phyloP scores from a whole-genome alignment of 148 eudicot species.

The Camellia lanceoleosa region DNA sequence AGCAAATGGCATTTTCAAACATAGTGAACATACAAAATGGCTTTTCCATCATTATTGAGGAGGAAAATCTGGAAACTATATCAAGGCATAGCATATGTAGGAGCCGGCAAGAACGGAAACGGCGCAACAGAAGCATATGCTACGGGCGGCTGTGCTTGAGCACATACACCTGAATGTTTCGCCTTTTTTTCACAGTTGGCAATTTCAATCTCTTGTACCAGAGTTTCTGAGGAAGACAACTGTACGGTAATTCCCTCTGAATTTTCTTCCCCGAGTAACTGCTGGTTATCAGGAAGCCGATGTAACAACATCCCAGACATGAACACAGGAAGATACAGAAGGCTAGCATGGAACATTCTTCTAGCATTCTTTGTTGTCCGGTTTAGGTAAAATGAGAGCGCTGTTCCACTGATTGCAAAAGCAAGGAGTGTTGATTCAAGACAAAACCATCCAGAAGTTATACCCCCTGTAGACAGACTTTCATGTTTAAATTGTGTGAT shows the following conservation, averaged over 20 bases:
- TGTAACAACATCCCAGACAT: slow-evolving; percentile 92
- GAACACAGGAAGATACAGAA: slow-evolving; percentile 89
- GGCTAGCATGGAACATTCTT: slow-evolving; percentile 96
- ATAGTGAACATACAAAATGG: background rate
- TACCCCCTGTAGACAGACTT: slow-evolving; percentile 56
- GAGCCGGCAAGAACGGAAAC: slow-evolving; percentile 94
- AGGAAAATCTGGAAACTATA: background rate
- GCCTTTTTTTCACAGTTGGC: slow-evolving; percentile 16
- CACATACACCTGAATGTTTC: slow-evolving; percentile 16
- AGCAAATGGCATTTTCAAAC: slow-evolving; percentile 5
- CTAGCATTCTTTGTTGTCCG: slow-evolving; percentile 73
- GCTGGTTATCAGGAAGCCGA: slow-evolving; percentile 57
- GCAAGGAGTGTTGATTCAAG: slow-evolving; percentile 79
- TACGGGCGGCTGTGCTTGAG: slow-evolving; percentile 61
- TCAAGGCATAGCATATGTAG: slow-evolving; percentile 38
- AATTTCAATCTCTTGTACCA: slow-evolving; percentile 15
- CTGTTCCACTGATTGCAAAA: slow-evolving; percentile 70
- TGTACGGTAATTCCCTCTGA: slow-evolving; percentile 8
- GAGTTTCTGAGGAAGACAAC: slow-evolving; percentile 24
- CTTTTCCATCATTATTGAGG: background rate
- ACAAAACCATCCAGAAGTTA: slow-evolving; percentile 96
- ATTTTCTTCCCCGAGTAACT: slow-evolving; percentile 24
- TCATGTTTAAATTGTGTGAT: background rate
- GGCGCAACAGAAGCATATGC: slow-evolving; percentile 95
- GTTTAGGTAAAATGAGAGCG: slow-evolving; percentile 58